phyloP scores from a whole-genome alignment of 2,329 filamentous ascomycete genomes.

The Domatiomyces globalis region DNA sequence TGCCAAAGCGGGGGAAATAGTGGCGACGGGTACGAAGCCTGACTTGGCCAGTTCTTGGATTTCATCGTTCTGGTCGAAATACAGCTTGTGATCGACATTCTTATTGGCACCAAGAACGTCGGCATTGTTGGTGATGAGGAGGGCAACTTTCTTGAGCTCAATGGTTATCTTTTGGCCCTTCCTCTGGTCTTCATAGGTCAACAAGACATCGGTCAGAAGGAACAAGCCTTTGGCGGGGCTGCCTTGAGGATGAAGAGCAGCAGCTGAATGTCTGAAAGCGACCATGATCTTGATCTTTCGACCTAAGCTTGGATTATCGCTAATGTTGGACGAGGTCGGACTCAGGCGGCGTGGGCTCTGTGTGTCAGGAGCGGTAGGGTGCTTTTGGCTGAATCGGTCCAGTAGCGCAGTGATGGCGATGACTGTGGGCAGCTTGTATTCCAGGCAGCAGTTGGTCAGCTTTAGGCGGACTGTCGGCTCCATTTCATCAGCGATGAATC shows the following conservation, averaged over 20 bases:
- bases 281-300: slow-evolving; percentile 44
- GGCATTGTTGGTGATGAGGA: slow-evolving; percentile 70
- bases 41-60: slow-evolving; percentile 39
- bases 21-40: slow-evolving; percentile 76
- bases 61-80: slow-evolving; percentile 28
- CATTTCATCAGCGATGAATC: slow-evolving; percentile 86
- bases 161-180: slow-evolving; percentile 49
- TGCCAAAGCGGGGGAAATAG: slow-evolving; percentile 55
- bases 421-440: slow-evolving; percentile 74
- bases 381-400: slow-evolving; percentile 53
- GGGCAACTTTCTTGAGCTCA: slow-evolving; percentile 62
- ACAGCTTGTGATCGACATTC: slow-evolving; percentile 20
- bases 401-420: slow-evolving; percentile 63
- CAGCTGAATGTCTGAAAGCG: slow-evolving; percentile 62
- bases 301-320: slow-evolving; percentile 11
- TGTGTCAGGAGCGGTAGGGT: slow-evolving; percentile 32
- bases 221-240: slow-evolving; percentile 62
- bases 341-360: slow-evolving; percentile 30
- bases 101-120: slow-evolving; percentile 28
- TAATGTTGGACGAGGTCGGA: slow-evolving; percentile 9
- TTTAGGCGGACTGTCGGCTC: slow-evolving; percentile 83
- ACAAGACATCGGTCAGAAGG: slow-evolving; percentile 61
- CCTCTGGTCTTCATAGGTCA: slow-evolving; percentile 52
- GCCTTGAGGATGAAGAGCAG: slow-evolving; percentile 72
- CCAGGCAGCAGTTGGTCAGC: slow-evolving; percentile 66